Evolutionary conservation across 805 yeast species (phyloP).

Genomic region (Candida railenensis): DNA sequence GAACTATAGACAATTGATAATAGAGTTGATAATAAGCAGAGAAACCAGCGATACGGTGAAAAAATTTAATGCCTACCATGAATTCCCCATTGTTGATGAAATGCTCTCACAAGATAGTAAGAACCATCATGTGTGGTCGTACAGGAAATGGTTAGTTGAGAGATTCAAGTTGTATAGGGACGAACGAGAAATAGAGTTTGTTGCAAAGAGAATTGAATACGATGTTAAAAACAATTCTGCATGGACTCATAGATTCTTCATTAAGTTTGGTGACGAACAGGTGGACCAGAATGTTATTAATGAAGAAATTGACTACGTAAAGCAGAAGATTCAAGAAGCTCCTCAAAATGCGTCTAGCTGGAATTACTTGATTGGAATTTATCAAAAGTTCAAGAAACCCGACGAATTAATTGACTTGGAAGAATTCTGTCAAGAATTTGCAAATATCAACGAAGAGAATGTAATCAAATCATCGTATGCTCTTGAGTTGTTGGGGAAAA

Average conservation of each 20-base stretch:
- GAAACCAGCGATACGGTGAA: conserved; percentile 11
- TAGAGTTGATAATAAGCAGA: conserved; percentile 32
- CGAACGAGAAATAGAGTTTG: conserved; percentile 51
- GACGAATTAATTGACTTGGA: conserved; percentile 15
- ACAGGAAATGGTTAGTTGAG: conserved; percentile 77
- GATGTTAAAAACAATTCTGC: conserved; percentile 91
- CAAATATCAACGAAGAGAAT: conserved; percentile 20
- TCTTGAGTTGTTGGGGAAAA: conserved; percentile 57
- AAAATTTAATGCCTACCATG: conserved; percentile 47
- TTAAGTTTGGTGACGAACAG: conserved; percentile 28
- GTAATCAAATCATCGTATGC: conserved; percentile 56
- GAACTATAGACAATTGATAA: conserved; percentile 79
- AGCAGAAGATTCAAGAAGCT: conserved; percentile 48
- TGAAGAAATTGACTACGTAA: conserved; percentile 55
- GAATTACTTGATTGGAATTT: conserved; percentile 74
- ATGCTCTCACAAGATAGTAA: conserved; percentile 81
- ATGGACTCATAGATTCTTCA: conserved; percentile 83
- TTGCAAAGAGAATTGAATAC: conserved; percentile 43
- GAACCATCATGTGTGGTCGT: conserved; percentile 97
- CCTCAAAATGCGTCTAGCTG: conserved; percentile 86
- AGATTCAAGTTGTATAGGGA: conserved; percentile 48
- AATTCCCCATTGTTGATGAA: conserved; percentile 59
- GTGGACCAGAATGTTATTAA: conserved; percentile 19
- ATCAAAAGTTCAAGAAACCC: conserved; percentile 21
- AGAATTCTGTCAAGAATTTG: conserved; percentile 45